Conservation (phyloP, 2,329 filamentous ascomycete species). For the Botrytis aclada region DNA sequence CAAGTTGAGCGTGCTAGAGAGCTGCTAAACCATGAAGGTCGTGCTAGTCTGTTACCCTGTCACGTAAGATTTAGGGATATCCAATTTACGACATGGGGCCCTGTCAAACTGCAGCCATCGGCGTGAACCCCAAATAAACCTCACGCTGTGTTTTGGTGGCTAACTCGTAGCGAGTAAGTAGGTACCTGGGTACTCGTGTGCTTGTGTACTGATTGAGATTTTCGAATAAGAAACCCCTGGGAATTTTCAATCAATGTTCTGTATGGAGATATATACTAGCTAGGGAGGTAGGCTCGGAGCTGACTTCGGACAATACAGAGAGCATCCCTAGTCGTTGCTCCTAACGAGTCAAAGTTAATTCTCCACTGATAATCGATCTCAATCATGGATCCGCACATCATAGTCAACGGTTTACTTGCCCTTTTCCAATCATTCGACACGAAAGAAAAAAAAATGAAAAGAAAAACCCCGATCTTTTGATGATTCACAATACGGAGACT, state of each 20-base stretch:
- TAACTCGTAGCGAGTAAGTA: constrained; percentile 2
- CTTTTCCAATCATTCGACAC: neutral
- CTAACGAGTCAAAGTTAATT: constrained; percentile 17
- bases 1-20: neutral
- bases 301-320: constrained; percentile 27
- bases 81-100: constrained; percentile 10
- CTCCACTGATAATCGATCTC: constrained; percentile 8
- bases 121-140: constrained; percentile 3
- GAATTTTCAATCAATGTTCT: neutral
- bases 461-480: neutral
- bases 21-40: neutral
- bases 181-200: neutral
- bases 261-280: neutral
- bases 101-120: constrained; percentile 14
- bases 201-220: neutral
- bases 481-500: neutral
- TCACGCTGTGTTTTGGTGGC: constrained; percentile 13
- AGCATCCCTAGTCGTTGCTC: constrained; percentile 16
- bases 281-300: constrained; percentile 12
- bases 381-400: neutral
- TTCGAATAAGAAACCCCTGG: neutral
- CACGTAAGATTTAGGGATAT: constrained; percentile 16
- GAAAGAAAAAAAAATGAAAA: neutral
- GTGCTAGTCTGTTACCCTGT: constrained; percentile 13
- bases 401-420: neutral